Evolutionary conservation across 352 stramenopile genomes (phyloP), one percentile per base, ranked within the genome.

Genomic region (Phytophthora capsici): DNA sequence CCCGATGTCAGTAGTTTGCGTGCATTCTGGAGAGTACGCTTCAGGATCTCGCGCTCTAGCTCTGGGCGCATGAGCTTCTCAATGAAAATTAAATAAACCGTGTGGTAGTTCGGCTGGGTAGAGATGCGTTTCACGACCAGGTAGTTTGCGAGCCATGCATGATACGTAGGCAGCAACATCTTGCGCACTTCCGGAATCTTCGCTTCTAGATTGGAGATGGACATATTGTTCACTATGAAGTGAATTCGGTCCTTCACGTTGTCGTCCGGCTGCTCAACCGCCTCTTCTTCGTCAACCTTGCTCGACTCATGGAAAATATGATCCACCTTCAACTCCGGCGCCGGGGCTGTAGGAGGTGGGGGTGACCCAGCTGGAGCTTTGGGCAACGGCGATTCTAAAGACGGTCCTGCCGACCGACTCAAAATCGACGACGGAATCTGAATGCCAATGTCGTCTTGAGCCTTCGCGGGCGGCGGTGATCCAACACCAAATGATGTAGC

Each of bases 141-240:
- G 69, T 99, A 99, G 74, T 99, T 98, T 12, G 96, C 98, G 60
- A 99, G 91, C 98, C 98, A 99, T 17, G 82, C 82, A 77, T 99
- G 98, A 75, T 98, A 97, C 51, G 88, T 83, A 51, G 93, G 84
- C 22, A 98, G 65, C 22, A 99, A 70, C 68, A 99, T 89, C 37
- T 98, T 95, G 44, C 93, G 96, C 36, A 99, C 84, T 61, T 99
- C 97, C 19, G 95, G 82, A 25, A 98, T 97, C 79, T 99, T 99
- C 25, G 83, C 84, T 49, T 99, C 95, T 19, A 99, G 77, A 71
- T 99, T 99, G 22, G 88, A 96, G 52, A 97, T 94, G 44, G 97
- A 98, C 73, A 99, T 95, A 73, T 99, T 99, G 82, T 99, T 99
- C 67, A 99, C 97, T 17, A 99, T 95, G 66, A 99, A 99, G 73